A percentile compares a stretch with the other conserved stretches of the same genome.
Evolutionary conservation across 176 grass and related monocot genomes (phyloP).

Genomic region (Aegilops tauschii): DNA sequence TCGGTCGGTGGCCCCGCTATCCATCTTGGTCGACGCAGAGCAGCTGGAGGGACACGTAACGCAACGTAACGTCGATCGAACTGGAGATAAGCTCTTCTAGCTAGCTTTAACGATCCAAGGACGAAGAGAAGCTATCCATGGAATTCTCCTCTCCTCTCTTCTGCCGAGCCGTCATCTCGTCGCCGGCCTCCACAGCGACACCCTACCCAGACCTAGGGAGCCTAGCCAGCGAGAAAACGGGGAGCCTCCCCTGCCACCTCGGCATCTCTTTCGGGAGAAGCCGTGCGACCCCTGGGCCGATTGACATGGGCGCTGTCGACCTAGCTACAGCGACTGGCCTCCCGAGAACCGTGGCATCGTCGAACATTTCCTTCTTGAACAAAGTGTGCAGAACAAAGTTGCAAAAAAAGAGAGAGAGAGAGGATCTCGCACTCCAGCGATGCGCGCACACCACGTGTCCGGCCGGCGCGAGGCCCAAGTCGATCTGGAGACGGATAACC

Average conservation of each 20-base stretch:
- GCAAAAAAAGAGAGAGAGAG: neutral
- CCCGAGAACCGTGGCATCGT: too few species aligned
- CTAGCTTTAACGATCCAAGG: constrained; percentile 6
- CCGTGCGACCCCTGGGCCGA: neutral
- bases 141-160: neutral
- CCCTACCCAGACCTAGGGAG: neutral
- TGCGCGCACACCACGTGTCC: constrained; percentile 28
- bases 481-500: constrained; percentile 25
- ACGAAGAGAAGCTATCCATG: neutral
- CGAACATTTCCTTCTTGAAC: too few species aligned
- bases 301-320: constrained; percentile 27
- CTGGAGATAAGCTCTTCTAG: constrained; percentile 21
- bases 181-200: neutral
- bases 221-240: neutral
- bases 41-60: constrained; percentile 18
- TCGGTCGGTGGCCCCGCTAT: neutral
- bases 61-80: neutral
- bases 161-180: neutral
- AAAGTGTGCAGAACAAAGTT: too few species aligned
- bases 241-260: constrained; percentile 22
- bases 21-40: neutral
- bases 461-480: neutral
- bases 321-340: neutral
- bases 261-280: constrained; percentile 10
- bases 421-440: constrained; percentile 3